Base-by-base conservation (phyloP, 2,329 filamentous ascomycete genomes). In the Conoideocrella luteorostrata region DNA sequence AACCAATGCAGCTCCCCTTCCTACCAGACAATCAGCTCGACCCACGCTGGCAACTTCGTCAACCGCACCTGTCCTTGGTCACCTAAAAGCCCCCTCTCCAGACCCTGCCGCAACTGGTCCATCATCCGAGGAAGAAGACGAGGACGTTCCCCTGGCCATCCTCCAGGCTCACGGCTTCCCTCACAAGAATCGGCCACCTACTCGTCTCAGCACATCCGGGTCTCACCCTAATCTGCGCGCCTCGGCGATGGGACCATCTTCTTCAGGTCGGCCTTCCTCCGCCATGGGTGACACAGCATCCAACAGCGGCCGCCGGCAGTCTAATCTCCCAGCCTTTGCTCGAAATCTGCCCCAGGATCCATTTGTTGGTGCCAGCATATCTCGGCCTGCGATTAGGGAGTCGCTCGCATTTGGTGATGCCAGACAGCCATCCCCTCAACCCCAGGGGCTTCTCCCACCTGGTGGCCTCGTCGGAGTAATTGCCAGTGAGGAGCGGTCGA, bases 111-210 rank as follows among this genome's bases (percentile, higher is more conserved):
- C 69, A 0, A 69, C 70, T 0, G 74, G 76, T n/a, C 66, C 58
- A 4, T 83, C 81, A 1, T 85, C 88, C 29, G 86, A 90, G 45
- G 89, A 95, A 53, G 89, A 95, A 39, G 89, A 95, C 53, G 89
- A 95, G 46, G 89, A 95, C 55, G 78, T 95, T 11, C 89, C 89
- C 0, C 69, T 95, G 32, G 89, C 83, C 11, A 93, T 95, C 52
- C 70, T 95, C 17, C 86, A 88, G 43, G 89, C 89, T 2, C 88
- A 95, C 60, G 89, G 89, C 3, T 95, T 95, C 56, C 89, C 89
- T 0, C 81, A 74, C 62, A 88, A 81, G 64, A 84, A 80, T 54
- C 78, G 86, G 15, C 84, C 88, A 12, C 88, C 88, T 1, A 82
- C 77, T 21, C 78, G 79, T 35, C 70, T 88, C 21, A 75, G 68